A percentile compares a stretch with the other conserved stretches of the same genome.
These are phyloP conservation scores for Russula earlei DNA, from an alignment of 768 basidiomycete genomes.

Conservation along the genomic window DNA sequence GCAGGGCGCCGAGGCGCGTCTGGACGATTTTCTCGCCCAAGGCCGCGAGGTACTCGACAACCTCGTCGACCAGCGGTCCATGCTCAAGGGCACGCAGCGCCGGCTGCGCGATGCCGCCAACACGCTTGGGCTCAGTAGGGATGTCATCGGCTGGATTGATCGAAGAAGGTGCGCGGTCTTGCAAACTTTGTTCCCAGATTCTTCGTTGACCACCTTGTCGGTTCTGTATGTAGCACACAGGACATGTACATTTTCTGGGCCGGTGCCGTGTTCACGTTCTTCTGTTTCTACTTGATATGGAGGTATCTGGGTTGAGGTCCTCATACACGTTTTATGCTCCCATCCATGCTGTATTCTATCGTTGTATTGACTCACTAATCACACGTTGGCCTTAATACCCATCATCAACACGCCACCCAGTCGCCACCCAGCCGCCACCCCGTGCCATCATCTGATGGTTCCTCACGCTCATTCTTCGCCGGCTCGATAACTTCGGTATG, in stretches of 20 bases:
- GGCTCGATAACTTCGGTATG: too few relatives aligned
- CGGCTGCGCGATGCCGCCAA: constrained; percentile 85
- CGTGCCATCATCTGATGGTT: too few relatives aligned
- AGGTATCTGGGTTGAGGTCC: constrained; percentile 59
- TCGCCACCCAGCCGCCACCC: too few relatives aligned
- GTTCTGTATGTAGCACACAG: constrained; percentile 53
- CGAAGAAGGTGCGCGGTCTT: constrained; percentile 61
- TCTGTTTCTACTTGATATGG: constrained; percentile 93
- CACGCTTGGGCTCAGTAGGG: constrained; percentile 84
- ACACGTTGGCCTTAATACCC: neutral
- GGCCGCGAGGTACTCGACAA: constrained; percentile 89
- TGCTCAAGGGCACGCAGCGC: constrained; percentile 91
- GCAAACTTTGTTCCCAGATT: too few relatives aligned
- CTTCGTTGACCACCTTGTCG: neutral
- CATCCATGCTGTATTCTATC: constrained; percentile 1
- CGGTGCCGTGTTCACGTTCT: constrained; percentile 79
- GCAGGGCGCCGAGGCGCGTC: constrained; percentile 64
- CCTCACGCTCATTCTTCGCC: too few relatives aligned
- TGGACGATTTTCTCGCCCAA: constrained; percentile 90
- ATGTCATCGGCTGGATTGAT: constrained; percentile 98
- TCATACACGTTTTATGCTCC: neutral
- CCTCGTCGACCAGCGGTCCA: constrained; percentile 82
- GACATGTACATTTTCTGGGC: constrained; percentile 90
- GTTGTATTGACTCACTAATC: neutral
- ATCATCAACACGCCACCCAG: neutral